A percentile compares a stretch with the other conserved stretches of the same genome.
Conservation (phyloP, 2,329 filamentous ascomycete species). For the Whalleya microplaca region DNA sequence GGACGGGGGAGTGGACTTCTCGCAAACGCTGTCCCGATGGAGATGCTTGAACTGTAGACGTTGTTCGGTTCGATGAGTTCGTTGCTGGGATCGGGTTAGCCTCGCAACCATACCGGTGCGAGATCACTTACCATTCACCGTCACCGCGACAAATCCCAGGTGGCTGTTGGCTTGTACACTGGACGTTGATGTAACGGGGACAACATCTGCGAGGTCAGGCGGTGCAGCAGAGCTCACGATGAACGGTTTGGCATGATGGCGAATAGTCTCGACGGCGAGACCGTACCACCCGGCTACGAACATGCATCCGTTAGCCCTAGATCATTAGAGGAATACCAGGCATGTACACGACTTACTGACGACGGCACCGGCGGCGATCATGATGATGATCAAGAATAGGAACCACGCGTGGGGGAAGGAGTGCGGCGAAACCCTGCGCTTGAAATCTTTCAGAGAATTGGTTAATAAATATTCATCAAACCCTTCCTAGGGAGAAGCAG, state of each 20-base stretch:
- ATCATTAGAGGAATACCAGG: neutral
- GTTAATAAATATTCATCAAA: neutral
- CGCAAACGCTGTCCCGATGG: neutral
- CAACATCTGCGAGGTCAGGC: neutral
- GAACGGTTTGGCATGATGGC: conserved; percentile 2
- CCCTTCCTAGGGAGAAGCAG: neutral
- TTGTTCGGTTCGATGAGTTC: neutral
- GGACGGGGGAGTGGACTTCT: neutral
- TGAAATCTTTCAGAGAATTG: conserved; percentile 15
- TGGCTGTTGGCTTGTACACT: neutral
- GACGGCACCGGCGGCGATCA: conserved; percentile 9
- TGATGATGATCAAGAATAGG: conserved; percentile 20
- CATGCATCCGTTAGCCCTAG: neutral
- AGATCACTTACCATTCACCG: conserved; percentile 5
- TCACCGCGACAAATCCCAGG: neutral
- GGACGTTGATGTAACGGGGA: neutral
- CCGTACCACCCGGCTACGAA: conserved; percentile 27
- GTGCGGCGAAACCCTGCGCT: conserved; percentile 12
- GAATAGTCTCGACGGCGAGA: conserved; percentile 18
- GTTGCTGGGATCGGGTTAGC: neutral
- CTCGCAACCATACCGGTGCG: neutral
- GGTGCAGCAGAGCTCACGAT: neutral
- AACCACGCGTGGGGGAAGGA: conserved; percentile 21
- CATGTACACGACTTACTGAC: conserved; percentile 18
- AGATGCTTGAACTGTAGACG: neutral